phyloP scores from a whole-genome alignment of 108 stramenopile species.

The Skeletonema grethae region DNA sequence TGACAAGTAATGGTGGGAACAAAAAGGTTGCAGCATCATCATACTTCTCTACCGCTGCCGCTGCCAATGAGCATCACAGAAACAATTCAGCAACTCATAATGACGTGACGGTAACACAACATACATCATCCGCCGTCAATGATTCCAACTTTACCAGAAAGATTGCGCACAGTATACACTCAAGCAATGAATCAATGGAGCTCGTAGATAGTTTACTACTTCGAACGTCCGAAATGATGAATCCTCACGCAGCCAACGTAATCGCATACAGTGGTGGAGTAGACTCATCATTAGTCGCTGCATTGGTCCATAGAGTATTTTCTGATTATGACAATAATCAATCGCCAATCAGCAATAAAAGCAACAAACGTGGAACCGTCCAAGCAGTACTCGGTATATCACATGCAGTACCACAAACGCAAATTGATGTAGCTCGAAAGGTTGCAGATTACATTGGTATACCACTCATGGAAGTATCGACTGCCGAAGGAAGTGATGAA shows the following conservation, averaged over 20 bases:
- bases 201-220: constrained; percentile 38
- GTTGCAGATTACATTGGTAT: constrained; percentile 81
- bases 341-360: constrained; percentile 9
- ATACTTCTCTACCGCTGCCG: neutral
- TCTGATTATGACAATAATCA: constrained; percentile 10
- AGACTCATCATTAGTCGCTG: constrained; percentile 88
- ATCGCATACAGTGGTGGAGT: constrained; percentile 94
- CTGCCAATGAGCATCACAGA: neutral
- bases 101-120: constrained; percentile 5
- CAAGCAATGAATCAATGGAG: constrained; percentile 28
- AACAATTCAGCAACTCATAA: neutral
- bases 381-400: constrained; percentile 90
- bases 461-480: constrained; percentile 59
- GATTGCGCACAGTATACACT: constrained; percentile 10
- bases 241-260: constrained; percentile 56
- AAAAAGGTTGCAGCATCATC: neutral
- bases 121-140: neutral
- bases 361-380: constrained; percentile 23
- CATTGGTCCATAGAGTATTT: constrained; percentile 64
- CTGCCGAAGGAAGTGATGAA: constrained; percentile 79
- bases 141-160: neutral
- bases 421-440: constrained; percentile 68
- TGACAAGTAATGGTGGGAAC: neutral
- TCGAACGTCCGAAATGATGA: constrained; percentile 41
- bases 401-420: constrained; percentile 74